These are phyloP conservation scores for Trichoderma cornu-damae DNA, from an alignment of 2,329 filamentous ascomycete species.

Conservation along the genomic window DNA sequence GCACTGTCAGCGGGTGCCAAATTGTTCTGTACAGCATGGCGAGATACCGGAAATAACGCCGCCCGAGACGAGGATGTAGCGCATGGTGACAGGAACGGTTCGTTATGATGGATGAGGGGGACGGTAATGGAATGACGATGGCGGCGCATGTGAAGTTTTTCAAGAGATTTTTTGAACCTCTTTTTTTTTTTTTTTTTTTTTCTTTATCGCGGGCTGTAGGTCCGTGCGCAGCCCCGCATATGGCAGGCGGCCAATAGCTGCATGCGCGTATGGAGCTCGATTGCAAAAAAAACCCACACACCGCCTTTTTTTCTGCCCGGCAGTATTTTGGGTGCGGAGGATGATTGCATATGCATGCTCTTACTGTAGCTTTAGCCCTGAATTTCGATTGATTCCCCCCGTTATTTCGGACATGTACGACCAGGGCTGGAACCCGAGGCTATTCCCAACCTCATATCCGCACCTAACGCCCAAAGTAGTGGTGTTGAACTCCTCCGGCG, in stretches of 20 bases:
- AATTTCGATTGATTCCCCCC: too few species aligned
- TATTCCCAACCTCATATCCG: too few species aligned
- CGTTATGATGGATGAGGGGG: neutral
- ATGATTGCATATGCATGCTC: neutral
- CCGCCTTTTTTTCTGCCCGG: neutral
- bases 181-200: conserved; percentile 2
- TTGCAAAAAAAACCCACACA: neutral
- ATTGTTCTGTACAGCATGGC: conserved; percentile 24
- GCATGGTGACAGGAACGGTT: conserved; percentile 23
- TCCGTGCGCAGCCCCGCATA: conserved; percentile 1
- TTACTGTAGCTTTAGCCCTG: neutral
- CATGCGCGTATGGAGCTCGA: neutral
- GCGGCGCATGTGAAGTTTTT: conserved; percentile 2
- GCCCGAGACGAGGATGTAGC: conserved; percentile 29
- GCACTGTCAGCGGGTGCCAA: neutral
- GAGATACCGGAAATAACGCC: conserved; percentile 56
- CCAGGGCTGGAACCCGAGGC: too few species aligned
- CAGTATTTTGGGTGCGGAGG: neutral
- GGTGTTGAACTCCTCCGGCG: too few species aligned
- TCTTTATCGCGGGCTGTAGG: neutral
- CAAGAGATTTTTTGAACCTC: neutral
- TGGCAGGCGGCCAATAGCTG: neutral
- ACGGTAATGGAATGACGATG: neutral
- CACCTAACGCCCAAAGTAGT: too few species aligned
- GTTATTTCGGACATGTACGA: too few species aligned